A percentile compares a stretch with the other conserved stretches of the same genome.
Evolutionary conservation across 2,329 filamentous ascomycete species (phyloP).

Genomic region (Beauveria rudraprayagi): DNA sequence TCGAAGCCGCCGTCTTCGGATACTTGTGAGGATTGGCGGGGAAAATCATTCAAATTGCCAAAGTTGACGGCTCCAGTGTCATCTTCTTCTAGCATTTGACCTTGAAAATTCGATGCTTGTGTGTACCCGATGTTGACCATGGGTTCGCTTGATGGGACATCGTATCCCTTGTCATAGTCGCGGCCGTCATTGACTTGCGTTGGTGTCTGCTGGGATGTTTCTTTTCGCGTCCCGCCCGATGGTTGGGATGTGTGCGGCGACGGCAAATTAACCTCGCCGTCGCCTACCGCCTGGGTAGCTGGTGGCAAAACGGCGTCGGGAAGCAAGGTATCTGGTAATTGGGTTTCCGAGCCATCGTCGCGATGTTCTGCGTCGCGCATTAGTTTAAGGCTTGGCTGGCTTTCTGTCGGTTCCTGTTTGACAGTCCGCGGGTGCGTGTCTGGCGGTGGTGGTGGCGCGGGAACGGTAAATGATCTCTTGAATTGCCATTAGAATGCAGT

Average conservation of each 20-base stretch:
- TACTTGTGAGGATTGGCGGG: slow-evolving; percentile 31
- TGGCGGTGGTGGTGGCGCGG: not conserved
- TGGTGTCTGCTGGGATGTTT: slow-evolving; percentile 43
- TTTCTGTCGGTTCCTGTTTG: not conserved
- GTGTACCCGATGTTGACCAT: slow-evolving; percentile 16
- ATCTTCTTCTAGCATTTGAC: slow-evolving; percentile 33
- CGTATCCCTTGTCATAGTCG: slow-evolving; percentile 42
- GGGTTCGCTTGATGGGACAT: slow-evolving; percentile 22
- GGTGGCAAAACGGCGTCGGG: not conserved
- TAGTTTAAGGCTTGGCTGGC: not conserved
- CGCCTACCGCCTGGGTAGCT: not conserved
- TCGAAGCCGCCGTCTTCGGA: slow-evolving; percentile 34
- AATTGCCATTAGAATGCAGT: not conserved
- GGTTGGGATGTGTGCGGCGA: not conserved
- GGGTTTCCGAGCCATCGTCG: not conserved
- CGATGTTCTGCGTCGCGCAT: not conserved
- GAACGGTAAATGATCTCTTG: slow-evolving; percentile 2
- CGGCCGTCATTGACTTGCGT: slow-evolving; percentile 50
- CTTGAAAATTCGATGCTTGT: slow-evolving; percentile 23
- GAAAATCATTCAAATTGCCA: slow-evolving; percentile 27
- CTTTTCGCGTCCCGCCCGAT: slow-evolving; percentile 20
- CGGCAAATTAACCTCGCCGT: not conserved
- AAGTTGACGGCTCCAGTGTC: slow-evolving; percentile 45
- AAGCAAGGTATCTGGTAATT: slow-evolving; percentile 13
- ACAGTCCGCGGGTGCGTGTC: not conserved